phyloP scores from a whole-genome alignment of 768 basidiomycete genomes.

The Neoboletus brunneissimus region DNA sequence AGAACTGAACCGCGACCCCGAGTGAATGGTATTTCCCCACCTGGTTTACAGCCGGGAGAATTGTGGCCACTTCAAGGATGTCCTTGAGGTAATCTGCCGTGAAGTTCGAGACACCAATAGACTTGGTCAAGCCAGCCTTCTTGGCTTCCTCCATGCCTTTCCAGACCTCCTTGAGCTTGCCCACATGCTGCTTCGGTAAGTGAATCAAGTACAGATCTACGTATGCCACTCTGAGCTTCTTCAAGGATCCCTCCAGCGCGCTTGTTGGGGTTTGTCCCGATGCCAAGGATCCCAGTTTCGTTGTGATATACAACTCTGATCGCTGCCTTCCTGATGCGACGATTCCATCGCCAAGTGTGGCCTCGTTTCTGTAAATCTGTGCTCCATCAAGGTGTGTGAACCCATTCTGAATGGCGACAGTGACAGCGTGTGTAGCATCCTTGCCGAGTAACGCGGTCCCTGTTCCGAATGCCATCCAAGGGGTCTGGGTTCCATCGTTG shows the following conservation, averaged over 20 bases:
- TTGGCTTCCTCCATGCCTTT: constrained; percentile 57
- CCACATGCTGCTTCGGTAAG: constrained; percentile 36
- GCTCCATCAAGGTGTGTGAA: constrained; percentile 66
- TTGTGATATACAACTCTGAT: constrained; percentile 59
- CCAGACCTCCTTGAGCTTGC: constrained; percentile 54
- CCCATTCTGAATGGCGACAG: constrained; percentile 50
- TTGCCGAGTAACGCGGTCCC: constrained; percentile 50
- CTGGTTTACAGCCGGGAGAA: constrained; percentile 55
- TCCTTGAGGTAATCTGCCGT: constrained; percentile 40
- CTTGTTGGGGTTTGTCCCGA: constrained; percentile 47
- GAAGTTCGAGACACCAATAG: constrained; percentile 59
- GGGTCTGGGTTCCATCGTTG: constrained; percentile 53
- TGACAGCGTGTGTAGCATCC: constrained; percentile 41
- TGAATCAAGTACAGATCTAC: constrained; percentile 71
- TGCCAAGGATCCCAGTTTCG: constrained; percentile 42
- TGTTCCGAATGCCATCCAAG: constrained; percentile 62
- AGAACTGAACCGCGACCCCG: background rate
- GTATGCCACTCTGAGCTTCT: constrained; percentile 50
- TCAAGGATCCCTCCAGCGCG: constrained; percentile 50
- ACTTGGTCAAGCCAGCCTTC: constrained; percentile 38
- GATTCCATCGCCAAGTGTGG: constrained; percentile 49
- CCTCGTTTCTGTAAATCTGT: constrained; percentile 57
- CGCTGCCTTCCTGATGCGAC: constrained; percentile 49
- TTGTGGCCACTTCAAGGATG: constrained; percentile 42
- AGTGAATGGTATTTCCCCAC: constrained; percentile 20